Evolutionary conservation across 169 alveolate species (phyloP).

Genomic region (Sarcocystis neurona): DNA sequence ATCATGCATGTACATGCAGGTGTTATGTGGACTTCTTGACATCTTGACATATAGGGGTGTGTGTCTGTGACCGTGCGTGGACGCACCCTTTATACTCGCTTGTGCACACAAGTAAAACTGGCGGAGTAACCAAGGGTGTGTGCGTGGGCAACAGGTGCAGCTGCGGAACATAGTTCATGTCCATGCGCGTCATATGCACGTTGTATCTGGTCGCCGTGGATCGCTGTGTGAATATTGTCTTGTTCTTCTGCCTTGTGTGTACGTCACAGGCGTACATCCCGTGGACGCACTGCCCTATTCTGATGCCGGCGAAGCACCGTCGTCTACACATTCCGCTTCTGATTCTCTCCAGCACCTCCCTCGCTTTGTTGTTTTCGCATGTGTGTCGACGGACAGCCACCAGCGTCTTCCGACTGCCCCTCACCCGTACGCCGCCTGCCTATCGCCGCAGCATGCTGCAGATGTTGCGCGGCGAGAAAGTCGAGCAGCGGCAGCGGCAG

Average conservation of each 20-base stretch:
- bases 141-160: too few relatives aligned
- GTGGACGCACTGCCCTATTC: slow-evolving; percentile 37
- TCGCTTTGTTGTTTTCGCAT: background rate
- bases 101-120: too few relatives aligned
- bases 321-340: slow-evolving; percentile 6
- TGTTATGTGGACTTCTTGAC: too few relatives aligned
- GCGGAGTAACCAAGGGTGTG: too few relatives aligned
- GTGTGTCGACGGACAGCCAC: slow-evolving; percentile 35
- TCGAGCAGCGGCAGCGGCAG: background rate
- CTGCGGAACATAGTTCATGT: too few relatives aligned
- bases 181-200: too few relatives aligned
- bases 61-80: too few relatives aligned
- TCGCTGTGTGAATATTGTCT: too few relatives aligned
- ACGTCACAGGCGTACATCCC: slow-evolving; percentile 27
- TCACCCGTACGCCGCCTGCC: slow-evolving; percentile 1
- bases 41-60: too few relatives aligned
- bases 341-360: slow-evolving; percentile 14
- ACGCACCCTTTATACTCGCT: too few relatives aligned
- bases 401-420: slow-evolving; percentile 6
- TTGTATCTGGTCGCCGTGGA: too few relatives aligned
- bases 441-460: background rate
- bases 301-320: slow-evolving; percentile 22
- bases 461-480: background rate
- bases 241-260: background rate
- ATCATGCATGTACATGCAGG: too few relatives aligned